These are phyloP conservation scores for Crithidia brevicula DNA, from an alignment of 208 protist species.

Conservation along the genomic window DNA sequence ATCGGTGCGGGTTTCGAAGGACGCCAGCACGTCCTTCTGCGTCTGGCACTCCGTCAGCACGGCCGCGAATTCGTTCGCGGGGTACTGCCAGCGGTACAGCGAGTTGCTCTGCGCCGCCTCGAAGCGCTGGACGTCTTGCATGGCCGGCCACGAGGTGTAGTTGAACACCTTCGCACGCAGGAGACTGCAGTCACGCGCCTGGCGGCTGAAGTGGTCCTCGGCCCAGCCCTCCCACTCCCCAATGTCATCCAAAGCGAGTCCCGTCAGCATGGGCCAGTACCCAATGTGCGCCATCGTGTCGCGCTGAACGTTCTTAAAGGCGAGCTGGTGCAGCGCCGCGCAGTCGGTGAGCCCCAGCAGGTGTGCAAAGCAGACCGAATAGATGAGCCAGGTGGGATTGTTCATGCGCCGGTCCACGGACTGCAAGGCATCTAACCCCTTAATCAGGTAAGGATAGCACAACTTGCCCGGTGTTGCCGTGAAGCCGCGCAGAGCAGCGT, in stretches of 20 bases:
- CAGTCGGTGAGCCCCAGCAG: constrained; percentile 68
- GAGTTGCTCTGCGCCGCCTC: constrained; percentile 67
- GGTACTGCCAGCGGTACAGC: constrained; percentile 51
- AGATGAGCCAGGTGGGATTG: constrained; percentile 86
- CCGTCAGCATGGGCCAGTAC: constrained; percentile 75
- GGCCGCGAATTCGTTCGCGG: constrained; percentile 44
- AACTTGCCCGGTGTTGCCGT: constrained; percentile 26
- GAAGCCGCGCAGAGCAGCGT: constrained; percentile 70
- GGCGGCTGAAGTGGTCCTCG: constrained; percentile 54
- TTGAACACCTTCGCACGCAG: constrained; percentile 85
- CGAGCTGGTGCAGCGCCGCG: constrained; percentile 69
- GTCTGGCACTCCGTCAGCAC: constrained; percentile 77
- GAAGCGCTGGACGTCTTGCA: constrained; percentile 79
- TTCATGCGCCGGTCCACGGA: constrained; percentile 67
- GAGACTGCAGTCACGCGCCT: constrained; percentile 72
- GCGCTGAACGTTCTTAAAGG: constrained; percentile 85
- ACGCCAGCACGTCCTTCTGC: constrained; percentile 69
- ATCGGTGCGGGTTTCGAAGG: constrained; percentile 37
- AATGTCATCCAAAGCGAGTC: constrained; percentile 63
- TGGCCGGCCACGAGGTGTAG: constrained; percentile 80
- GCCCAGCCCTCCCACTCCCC: constrained; percentile 58
- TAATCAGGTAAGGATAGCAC: constrained; percentile 44
- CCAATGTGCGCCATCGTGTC: constrained; percentile 91
- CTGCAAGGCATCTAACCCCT: constrained; percentile 59
- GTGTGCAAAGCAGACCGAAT: constrained; percentile 66